phyloP scores from a whole-genome alignment of 495 filamentous ascomycete species.

The Copromyces sp. region DNA sequence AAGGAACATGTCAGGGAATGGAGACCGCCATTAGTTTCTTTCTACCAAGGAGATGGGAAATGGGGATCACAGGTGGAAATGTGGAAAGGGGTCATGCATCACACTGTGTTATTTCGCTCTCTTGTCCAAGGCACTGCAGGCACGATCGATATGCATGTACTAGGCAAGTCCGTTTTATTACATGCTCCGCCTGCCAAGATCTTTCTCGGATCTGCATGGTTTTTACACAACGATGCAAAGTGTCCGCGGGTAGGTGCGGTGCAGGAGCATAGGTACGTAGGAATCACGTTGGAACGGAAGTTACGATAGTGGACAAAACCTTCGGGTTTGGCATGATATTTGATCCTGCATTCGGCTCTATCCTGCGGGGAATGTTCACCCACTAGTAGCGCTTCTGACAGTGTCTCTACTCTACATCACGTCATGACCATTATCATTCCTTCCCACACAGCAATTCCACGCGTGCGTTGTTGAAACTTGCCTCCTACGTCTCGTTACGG shows the following conservation, averaged over 20 bases:
- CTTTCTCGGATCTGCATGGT: too few species aligned
- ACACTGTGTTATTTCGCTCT: not conserved
- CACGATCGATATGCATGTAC: not conserved
- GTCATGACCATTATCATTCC: not conserved
- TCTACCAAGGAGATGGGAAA: not conserved
- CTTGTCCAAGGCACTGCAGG: not conserved
- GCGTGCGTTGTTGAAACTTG: too few species aligned
- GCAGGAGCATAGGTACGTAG: not conserved
- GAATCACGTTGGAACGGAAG: too few species aligned
- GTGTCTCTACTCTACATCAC: not conserved
- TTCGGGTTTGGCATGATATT: not conserved
- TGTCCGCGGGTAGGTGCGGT: not conserved
- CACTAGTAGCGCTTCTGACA: not conserved
- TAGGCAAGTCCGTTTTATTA: too few species aligned
- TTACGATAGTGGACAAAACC: too few species aligned
- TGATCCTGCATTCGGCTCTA: not conserved
- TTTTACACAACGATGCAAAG: too few species aligned
- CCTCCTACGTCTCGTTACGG: too few species aligned
- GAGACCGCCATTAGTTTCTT: not conserved
- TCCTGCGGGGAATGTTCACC: not conserved
- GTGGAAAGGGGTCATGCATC: not conserved
- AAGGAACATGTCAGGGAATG: not conserved
- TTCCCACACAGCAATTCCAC: not conserved
- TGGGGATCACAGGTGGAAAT: not conserved
- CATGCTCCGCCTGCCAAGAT: too few species aligned